Base-by-base conservation (phyloP, 371 early-diverging fungal species). In the Mucor saturninus region DNA sequence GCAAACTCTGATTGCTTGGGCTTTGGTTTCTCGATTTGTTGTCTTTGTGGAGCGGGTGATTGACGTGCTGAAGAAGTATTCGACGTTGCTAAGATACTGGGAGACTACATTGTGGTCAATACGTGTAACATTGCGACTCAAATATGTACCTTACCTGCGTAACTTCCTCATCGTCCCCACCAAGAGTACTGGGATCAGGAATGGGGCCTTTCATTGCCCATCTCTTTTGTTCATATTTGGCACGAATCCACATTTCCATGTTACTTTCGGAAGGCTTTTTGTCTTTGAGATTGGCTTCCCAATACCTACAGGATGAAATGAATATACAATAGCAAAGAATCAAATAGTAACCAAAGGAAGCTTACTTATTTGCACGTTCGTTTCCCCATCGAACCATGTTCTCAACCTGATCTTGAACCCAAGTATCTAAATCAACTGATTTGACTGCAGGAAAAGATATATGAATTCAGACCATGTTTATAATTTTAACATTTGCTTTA, bases 351-450 rank as follows among this genome's bases (percentile, higher is more conserved):
- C 11, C 10, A 10, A 42, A 42, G 6, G 9, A 13, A 45, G 8
- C 58, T 65, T 77, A 81, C 83, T 75, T 71, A 73, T 91, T 91
- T 45, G 90, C 92, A 65, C 86, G 88, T 45, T 81, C 90, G 68
- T 95, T 95, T 38, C 95, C 95, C 93, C 93, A 92, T 13, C 82
- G 79, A 30, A 81, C 76, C 92, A 93, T 92, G 65, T 83, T 91
- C 71, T 89, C 89, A 32, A 93, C 84, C 69, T 95, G 94, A 32
- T 92, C 92, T 13, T 83, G 85, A n/a, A 92, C 89, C 93, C 94
- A 95, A 28, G 89, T 85, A 72, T 95, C 94, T 72, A 94, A 73
- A 68, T 93, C 93, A 29, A 92, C 89, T 13, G 91, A 91, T 71
- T 93, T 92, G 28, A 95, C 93, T 89, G 69, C 31, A 50, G 8